A percentile compares a stretch with the other conserved stretches of the same genome.
These are phyloP conservation scores for Biscogniauxia mediterranea DNA, from an alignment of 2,329 filamentous ascomycete genomes.

Conservation along the genomic window DNA sequence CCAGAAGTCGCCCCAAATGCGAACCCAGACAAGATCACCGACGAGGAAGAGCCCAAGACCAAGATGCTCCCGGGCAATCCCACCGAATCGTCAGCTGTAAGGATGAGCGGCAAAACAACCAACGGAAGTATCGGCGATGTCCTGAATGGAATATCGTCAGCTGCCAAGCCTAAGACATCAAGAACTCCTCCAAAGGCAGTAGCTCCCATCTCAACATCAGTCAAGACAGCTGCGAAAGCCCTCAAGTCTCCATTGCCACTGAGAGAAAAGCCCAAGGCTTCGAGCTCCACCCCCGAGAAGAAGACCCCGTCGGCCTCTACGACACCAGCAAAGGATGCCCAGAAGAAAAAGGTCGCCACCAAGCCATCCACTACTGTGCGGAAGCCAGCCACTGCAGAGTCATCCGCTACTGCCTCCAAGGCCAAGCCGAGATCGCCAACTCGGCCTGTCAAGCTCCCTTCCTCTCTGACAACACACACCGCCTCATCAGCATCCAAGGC, in stretches of 20 bases:
- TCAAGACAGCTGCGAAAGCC: conserved; percentile 34
- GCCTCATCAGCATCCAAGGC: conserved; percentile 65
- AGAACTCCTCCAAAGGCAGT: conserved; percentile 21
- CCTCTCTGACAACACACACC: conserved; percentile 68
- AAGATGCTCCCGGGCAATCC: conserved; percentile 33
- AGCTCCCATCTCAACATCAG: conserved; percentile 26
- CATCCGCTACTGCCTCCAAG: conserved; percentile 49
- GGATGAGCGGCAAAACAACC: conserved; percentile 19
- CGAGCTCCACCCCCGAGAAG: conserved; percentile 36
- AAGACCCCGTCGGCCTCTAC: conserved; percentile 32
- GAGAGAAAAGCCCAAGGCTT: conserved; percentile 33
- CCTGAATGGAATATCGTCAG: conserved; percentile 24
- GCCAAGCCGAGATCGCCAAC: conserved; percentile 68
- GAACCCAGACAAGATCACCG: conserved; percentile 42
- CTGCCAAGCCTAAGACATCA: conserved; percentile 29
- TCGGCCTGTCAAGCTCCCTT: conserved; percentile 62
- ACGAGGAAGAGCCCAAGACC: conserved; percentile 37
- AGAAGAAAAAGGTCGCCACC: conserved; percentile 31
- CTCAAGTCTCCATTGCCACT: conserved; percentile 37
- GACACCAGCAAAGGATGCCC: conserved; percentile 36
- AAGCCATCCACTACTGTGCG: conserved; percentile 36
- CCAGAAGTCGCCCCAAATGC: conserved; percentile 33
- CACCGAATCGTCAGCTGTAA: conserved; percentile 25
- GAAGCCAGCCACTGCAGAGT: conserved; percentile 44
- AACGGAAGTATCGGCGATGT: conserved; percentile 15